Evolutionary conservation across 2,329 filamentous ascomycete genomes (phyloP), one percentile per base, ranked within the genome.

Genomic region (Alternaria panax): DNA sequence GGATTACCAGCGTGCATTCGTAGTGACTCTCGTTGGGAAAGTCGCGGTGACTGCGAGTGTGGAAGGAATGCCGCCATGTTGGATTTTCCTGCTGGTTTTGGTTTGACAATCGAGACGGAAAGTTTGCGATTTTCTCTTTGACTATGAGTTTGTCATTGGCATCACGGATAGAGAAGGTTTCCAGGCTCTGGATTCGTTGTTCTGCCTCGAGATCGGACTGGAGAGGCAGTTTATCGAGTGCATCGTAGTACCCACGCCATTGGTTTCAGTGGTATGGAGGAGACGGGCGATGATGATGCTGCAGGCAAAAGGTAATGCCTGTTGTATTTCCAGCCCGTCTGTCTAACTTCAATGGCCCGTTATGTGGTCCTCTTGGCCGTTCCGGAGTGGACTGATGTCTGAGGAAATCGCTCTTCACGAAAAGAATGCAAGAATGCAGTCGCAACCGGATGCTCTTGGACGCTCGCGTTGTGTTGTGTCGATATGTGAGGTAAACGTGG

Each of bases 11-110:
- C 48, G 41, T 54, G 54, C 30, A 59, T 51, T 48, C 45, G 71
- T 43, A 59, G 68, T 69, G 73, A 68, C 60, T 41, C 42, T 46
- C 46, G 22, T 18, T 59, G 62, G 45, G 55, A 42, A 27, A 65
- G 51, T 42, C 57, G 65, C 60, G 66, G 71, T 73, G 72, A 71
- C 68, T 59, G 67, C 32, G 69, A 70, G 55, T 60, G 51, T 8
- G 63, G 41, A 34, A 55, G 40, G 59, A 63, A 60, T 54, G 57
- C 43, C 20, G 65, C 64, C 73, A 77, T 76, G 2, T 27, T 51
- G 24, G 20, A 14, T 60, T 65, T 57, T 54, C 45, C 34, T 27
- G 53, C 28, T 41, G 18, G n/a, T 25, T 28, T 16, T 27, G 5
- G 38, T 60, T 14, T 45, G 24, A 45, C 25, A 22, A 18, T 20